Evolutionary conservation across 2,329 filamentous ascomycete genomes (phyloP), one percentile per base, ranked within the genome.

Genomic region (Clonostachys sp.): DNA sequence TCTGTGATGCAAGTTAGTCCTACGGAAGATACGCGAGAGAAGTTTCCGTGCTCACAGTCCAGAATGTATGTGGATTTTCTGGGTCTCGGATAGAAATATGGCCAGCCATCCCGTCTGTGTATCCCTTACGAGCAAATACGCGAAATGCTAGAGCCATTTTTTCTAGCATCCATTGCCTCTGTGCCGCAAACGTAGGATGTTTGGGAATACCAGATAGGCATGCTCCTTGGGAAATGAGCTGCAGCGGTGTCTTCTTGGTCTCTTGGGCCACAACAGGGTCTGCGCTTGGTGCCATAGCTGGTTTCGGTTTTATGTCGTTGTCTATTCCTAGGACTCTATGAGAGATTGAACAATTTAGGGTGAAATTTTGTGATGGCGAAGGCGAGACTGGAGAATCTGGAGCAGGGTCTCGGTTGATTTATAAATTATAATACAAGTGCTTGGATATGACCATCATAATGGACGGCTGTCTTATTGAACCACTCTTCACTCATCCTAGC

Each of bases 71-170:
- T 1, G 68, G 65, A 51, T 77, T 67, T 58, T 85, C 81, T 0
- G 83, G 83, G 54, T 86, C 84, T 12, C 83, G 73, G 0, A 86
- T 78, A 4, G 71, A 76, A 50, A 87, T 87, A 61, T 87, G 84
- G 1, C 84, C 84, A 30, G 74, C 73, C 70, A 87, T 85, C 47
- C 85, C 85, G 63, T 88, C 84, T 1, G 79, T 81, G 63, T 81
- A 86, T 44, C 80, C 81, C 55, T 80, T 77, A 42, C 83, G 76
- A 2, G 81, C 73, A 61, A 86, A 87, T 58, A 86, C 75, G 30
- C 85, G 80, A 64, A 89, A 89, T 5, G 81, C 83, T 5, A 77
- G 75, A 7, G 82, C 80, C 70, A 85, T 83, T 59, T 86, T 82
- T 36, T 79, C 73, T 5, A 85, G 70, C 44, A 58, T 57, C 58